Conservation (phyloP, 169 alveolate genomes). For the Babesia gibsoni region DNA sequence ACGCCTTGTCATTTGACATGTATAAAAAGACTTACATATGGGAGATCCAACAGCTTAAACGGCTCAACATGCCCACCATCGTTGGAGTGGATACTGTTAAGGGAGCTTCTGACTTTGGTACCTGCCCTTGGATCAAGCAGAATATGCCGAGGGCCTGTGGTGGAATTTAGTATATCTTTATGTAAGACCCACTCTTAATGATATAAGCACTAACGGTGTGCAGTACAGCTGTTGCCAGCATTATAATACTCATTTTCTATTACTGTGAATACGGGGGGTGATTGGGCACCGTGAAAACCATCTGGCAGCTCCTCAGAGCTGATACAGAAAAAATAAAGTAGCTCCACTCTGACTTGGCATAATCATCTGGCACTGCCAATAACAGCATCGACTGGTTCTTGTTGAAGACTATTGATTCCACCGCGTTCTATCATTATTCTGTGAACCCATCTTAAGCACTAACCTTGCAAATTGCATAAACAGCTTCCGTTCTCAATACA, state of each 20-base stretch:
- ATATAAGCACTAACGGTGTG: background rate
- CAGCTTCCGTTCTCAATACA: conserved; percentile 15
- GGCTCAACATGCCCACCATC: background rate
- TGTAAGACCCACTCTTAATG: background rate
- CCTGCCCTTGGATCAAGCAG: background rate
- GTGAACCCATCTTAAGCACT: background rate
- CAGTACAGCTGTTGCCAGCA: background rate
- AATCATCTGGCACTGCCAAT: conserved; percentile 60
- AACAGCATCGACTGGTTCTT: conserved; percentile 49
- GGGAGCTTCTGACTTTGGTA: background rate
- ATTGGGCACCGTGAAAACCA: conserved; percentile 55
- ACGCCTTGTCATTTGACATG: conserved; percentile 2
- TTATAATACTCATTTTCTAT: background rate
- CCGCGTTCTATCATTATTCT: background rate
- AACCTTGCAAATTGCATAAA: conserved; percentile 20
- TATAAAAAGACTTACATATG: conserved; percentile 22
- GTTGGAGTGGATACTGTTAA: background rate
- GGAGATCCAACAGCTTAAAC: conserved; percentile 48
- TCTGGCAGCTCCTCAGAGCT: conserved; percentile 56
- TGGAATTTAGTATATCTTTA: background rate
- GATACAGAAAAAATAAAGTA: conserved; percentile 50
- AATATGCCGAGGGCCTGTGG: background rate
- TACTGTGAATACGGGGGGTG: background rate
- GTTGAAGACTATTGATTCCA: conserved; percentile 38
- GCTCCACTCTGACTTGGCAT: conserved; percentile 12